Percentiles rank a stretch among this genome's conserved stretches.
These are phyloP conservation scores for Capsicum pubescens DNA, from an alignment of 257 asterid species.

Conservation along the genomic window DNA sequence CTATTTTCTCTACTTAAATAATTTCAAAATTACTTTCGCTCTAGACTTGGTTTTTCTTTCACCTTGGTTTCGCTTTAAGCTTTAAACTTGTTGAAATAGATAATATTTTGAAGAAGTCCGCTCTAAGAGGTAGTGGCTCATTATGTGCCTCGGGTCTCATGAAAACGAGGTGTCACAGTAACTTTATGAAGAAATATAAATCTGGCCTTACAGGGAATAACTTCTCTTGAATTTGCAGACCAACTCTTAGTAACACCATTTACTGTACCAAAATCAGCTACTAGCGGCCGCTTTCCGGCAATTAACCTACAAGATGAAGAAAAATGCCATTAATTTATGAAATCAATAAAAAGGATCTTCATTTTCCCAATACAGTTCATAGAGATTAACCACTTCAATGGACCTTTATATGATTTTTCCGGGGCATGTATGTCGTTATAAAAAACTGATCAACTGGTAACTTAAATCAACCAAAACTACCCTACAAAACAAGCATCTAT, in stretches of 20 bases:
- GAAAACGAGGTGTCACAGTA: neutral
- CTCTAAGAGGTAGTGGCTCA: neutral
- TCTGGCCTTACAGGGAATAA: constrained; percentile 53
- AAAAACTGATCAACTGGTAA: constrained; percentile 18
- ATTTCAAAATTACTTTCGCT: neutral
- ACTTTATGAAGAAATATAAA: constrained; percentile 30
- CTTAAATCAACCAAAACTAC: neutral
- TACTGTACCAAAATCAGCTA: constrained; percentile 39
- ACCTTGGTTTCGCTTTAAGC: neutral
- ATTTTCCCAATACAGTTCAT: neutral
- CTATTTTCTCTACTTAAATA: neutral
- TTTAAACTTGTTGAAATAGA: neutral
- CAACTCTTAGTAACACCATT: constrained; percentile 46
- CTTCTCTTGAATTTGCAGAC: constrained; percentile 43
- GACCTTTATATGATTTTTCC: constrained; percentile 12
- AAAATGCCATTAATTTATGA: constrained; percentile 34
- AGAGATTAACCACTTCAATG: constrained; percentile 18
- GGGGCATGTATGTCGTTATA: neutral
- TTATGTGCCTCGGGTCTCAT: neutral
- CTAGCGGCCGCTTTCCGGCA: constrained; percentile 43
- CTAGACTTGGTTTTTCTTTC: neutral
- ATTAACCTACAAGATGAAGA: constrained; percentile 51
- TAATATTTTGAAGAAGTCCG: neutral
- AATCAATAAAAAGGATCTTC: constrained; percentile 27
- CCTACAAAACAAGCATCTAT: neutral